These are phyloP conservation scores for Paulownia fortunei DNA, from an alignment of 257 asterid species.

Conservation along the genomic window DNA sequence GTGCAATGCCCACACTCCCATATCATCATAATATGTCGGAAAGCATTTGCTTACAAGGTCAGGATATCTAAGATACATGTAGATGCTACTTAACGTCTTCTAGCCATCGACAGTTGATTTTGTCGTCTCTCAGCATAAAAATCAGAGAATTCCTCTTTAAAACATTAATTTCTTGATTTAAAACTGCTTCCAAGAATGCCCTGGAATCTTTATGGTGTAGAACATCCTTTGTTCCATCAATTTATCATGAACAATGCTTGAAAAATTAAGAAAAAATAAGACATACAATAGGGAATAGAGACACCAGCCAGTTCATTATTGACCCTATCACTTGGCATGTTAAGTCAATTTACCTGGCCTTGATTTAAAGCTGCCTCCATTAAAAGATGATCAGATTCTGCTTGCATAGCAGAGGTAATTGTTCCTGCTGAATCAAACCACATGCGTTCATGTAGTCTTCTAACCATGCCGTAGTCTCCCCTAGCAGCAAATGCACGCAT, in stretches of 20 bases:
- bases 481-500: conserved; percentile 75
- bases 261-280: background rate
- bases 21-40: background rate
- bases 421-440: conserved; percentile 75
- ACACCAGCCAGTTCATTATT: conserved; percentile 14
- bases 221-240: conserved; percentile 1
- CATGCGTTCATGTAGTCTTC: conserved; percentile 57
- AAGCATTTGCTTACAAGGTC: background rate
- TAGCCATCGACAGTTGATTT: conserved; percentile 17
- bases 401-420: conserved; percentile 48
- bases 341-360: conserved; percentile 55
- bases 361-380: conserved; percentile 80
- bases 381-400: conserved; percentile 71
- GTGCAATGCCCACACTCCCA: conserved; percentile 12
- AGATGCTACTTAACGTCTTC: background rate
- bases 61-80: background rate
- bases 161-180: background rate
- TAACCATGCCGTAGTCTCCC: conserved; percentile 65
- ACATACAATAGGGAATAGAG: background rate
- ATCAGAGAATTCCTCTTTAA: background rate
- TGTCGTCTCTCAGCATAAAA: background rate
- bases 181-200: conserved; percentile 20
- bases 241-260: conserved; percentile 3
- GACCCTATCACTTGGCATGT: background rate
- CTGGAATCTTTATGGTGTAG: background rate